Evolutionary conservation across 2,329 filamentous ascomycete species (phyloP), one percentile per base, ranked within the genome.

Genomic region (Colletotrichum karsti): DNA sequence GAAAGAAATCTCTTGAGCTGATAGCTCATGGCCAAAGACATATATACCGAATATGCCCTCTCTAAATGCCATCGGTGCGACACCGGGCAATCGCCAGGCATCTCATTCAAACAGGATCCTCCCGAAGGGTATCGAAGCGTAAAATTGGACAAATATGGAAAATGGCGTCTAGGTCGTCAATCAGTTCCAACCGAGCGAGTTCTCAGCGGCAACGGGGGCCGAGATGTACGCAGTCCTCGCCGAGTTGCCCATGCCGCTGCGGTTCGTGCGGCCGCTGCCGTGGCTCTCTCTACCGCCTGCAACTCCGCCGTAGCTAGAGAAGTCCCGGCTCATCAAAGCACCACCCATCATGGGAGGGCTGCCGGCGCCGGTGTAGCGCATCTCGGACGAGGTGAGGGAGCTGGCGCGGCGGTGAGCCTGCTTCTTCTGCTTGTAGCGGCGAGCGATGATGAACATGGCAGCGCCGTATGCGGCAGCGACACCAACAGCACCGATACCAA

Each of bases 151-250:
- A 63, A 30, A 58, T 62, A 66, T 63, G 50, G 48, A 59, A 59
- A 66, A 59, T 41, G 71, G 74, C 73, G 74, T 78, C 71, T 69
- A 74, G 69, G 70, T 79, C 77, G 74, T 79, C 70, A 63, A 73
- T 90, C 87, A 98, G 84, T 97, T 97, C 95, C 95, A 98, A 75
- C 95, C 95, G 72, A 98, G 88, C 57, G 94, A 97, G 86, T 98
- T 98, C 84, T 97, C 94, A 4, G 94, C 92, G 79, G 95, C 95
- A 71, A 97, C 92, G 4, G 95, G 95, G 35, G 93, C 93, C 69
- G 93, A 97, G 78, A 98, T 97, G 80, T 91, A 85, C 46, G 86
- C 85, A 4, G 86, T 88, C 53, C 87, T 84, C 22, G 80, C 86
- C 41, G 86, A 88, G 78, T 84, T 83, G 73, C 82, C 82, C 78